Conservation (phyloP, 1,139 yeast genomes). For the Yamadazyma oceani region DNA sequence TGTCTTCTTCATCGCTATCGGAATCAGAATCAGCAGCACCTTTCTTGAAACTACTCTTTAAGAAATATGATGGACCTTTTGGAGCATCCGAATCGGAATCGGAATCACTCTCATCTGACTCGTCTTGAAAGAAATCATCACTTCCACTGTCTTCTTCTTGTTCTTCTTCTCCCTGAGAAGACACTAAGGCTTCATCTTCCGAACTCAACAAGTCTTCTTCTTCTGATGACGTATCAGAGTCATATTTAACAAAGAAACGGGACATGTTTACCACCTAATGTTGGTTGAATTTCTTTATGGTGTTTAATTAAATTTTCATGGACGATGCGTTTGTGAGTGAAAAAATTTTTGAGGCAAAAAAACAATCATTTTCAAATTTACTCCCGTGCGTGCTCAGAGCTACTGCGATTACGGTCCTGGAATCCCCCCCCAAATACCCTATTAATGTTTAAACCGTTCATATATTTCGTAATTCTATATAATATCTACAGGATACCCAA, state of each 20-base stretch:
- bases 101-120: slow-evolving; percentile 41
- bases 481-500: background rate
- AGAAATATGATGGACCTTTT: slow-evolving; percentile 57
- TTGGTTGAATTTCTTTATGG: background rate
- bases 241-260: slow-evolving; percentile 70
- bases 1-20: slow-evolving; percentile 65
- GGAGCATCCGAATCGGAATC: slow-evolving; percentile 44
- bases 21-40: slow-evolving; percentile 50
- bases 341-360: slow-evolving; percentile 6
- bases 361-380: slow-evolving; percentile 4
- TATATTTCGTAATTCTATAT: slow-evolving; percentile 1
- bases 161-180: slow-evolving; percentile 46
- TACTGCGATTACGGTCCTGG: background rate
- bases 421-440: too few species aligned
- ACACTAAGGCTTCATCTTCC: slow-evolving; percentile 64
- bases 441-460: background rate
- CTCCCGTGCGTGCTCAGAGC: slow-evolving; percentile 2
- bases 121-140: slow-evolving; percentile 25
- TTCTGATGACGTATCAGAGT: slow-evolving; percentile 67
- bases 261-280: slow-evolving; percentile 46
- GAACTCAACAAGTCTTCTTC: slow-evolving; percentile 75
- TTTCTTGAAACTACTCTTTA: slow-evolving; percentile 53
- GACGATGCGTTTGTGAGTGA: slow-evolving; percentile 10
- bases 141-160: slow-evolving; percentile 38
- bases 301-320: slow-evolving; percentile 12